Conservation (phyloP, 73 alveolate species). For the Paramecium sexaurelia region DNA sequence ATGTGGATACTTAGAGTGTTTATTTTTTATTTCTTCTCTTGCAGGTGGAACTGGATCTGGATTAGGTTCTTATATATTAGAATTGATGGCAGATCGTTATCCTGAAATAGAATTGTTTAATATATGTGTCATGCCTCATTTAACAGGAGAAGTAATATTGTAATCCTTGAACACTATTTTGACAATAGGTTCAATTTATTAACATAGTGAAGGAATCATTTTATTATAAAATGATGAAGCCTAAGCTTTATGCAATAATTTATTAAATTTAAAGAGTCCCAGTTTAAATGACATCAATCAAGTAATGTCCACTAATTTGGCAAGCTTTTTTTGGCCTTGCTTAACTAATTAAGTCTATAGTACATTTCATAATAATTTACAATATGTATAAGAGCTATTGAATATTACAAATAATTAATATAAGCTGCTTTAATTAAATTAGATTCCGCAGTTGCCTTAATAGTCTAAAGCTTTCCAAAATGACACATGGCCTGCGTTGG, state of each 20-base stretch:
- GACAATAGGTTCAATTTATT: slow-evolving; percentile 49
- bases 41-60: slow-evolving; percentile 70
- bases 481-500: slow-evolving; percentile 66
- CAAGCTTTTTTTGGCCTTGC: slow-evolving; percentile 17
- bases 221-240: slow-evolving; percentile 61
- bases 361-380: slow-evolving; percentile 16
- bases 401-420: slow-evolving; percentile 37
- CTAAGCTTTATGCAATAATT: slow-evolving; percentile 54
- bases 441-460: slow-evolving; percentile 54
- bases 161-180: slow-evolving; percentile 25
- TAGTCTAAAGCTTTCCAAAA: slow-evolving; percentile 43
- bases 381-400: background rate
- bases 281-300: slow-evolving; percentile 54
- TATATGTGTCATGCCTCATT: slow-evolving; percentile 65
- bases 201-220: slow-evolving; percentile 60
- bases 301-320: background rate
- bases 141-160: slow-evolving; percentile 65
- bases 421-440: slow-evolving; percentile 10
- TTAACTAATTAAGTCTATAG: slow-evolving; percentile 23
- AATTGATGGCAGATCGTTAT: slow-evolving; percentile 50
- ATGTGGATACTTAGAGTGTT: slow-evolving; percentile 42
- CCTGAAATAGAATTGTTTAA: slow-evolving; percentile 53
- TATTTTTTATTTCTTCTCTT: slow-evolving; percentile 45
- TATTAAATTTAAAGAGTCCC: slow-evolving; percentile 56
- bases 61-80: slow-evolving; percentile 56